Conservation (phyloP, 352 stramenopile genomes). For the Sclerospora graminicola region DNA sequence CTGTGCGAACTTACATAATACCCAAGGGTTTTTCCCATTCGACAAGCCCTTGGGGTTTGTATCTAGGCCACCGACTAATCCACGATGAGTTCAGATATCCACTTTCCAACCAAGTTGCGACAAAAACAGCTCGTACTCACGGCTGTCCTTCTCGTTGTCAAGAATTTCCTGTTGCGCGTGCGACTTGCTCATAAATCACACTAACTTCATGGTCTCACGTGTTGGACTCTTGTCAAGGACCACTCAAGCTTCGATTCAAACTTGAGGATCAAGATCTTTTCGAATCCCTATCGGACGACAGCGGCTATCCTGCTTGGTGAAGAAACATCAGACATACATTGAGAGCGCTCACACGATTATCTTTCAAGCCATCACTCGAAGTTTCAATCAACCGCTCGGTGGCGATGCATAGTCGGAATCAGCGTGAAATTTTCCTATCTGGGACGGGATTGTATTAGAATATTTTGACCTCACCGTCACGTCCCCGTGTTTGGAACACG, state of each 20-base stretch:
- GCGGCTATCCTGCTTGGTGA: slow-evolving; percentile 55
- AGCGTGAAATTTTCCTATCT: too few relatives aligned
- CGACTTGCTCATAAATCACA: slow-evolving; percentile 73
- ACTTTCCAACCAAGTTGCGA: slow-evolving; percentile 74
- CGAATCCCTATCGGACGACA: slow-evolving; percentile 45
- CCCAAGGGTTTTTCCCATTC: slow-evolving; percentile 50
- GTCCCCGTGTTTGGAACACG: too few relatives aligned
- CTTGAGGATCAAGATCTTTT: slow-evolving; percentile 47
- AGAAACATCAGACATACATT: slow-evolving; percentile 80
- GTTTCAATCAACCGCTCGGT: slow-evolving; percentile 25
- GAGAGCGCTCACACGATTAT: slow-evolving; percentile 47
- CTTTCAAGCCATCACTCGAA: slow-evolving; percentile 16
- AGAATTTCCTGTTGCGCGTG: slow-evolving; percentile 70
- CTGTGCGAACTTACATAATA: slow-evolving; percentile 79
- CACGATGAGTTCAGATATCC: slow-evolving; percentile 48
- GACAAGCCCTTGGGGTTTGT: slow-evolving; percentile 73
- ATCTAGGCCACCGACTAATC: slow-evolving; percentile 70
- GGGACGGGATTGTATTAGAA: too few relatives aligned
- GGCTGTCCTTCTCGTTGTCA: slow-evolving; percentile 57
- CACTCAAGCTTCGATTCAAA: slow-evolving; percentile 62
- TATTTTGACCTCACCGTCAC: too few relatives aligned
- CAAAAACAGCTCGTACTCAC: slow-evolving; percentile 59
- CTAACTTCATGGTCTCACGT: slow-evolving; percentile 85
- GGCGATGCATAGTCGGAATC: too few relatives aligned
- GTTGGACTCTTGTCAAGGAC: slow-evolving; percentile 79